A percentile compares a stretch with the other conserved stretches of the same genome.
Conservation (phyloP, 169 alveolate species). For the Eimeria necatrix region DNA sequence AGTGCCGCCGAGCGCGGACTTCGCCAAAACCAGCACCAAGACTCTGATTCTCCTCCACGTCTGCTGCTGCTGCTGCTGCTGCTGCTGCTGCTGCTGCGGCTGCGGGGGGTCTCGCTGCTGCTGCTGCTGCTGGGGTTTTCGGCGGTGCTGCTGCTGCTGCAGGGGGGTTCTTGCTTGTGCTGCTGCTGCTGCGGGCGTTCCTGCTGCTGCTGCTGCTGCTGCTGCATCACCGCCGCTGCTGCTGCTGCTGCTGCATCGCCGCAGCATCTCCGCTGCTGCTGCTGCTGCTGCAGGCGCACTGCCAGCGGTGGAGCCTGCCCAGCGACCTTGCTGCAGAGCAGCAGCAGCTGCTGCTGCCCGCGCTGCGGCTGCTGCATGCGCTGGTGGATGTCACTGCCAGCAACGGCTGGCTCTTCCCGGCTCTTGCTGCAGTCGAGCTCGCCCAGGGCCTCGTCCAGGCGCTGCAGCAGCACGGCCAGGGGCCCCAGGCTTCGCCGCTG, state of each 20-base stretch:
- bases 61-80: slow-evolving; percentile 1
- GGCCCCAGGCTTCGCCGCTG: slow-evolving; percentile 90
- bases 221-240: not conserved
- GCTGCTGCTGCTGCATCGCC: not conserved
- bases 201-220: not conserved
- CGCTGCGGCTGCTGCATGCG: slow-evolving; percentile 95
- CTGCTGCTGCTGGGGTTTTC: not conserved
- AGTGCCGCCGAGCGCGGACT: slow-evolving; percentile 65
- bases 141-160: slow-evolving; percentile 76
- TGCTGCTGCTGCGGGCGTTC: not conserved
- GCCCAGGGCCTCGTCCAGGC: slow-evolving; percentile 98
- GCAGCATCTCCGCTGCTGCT: not conserved
- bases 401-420: slow-evolving; percentile 96
- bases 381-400: slow-evolving; percentile 98
- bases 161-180: not conserved
- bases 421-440: slow-evolving; percentile 97
- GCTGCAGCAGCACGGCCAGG: slow-evolving; percentile 88
- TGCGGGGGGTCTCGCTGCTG: not conserved
- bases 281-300: slow-evolving; percentile 94
- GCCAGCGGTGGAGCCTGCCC: slow-evolving; percentile 93
- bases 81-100: not conserved
- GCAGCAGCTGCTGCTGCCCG: slow-evolving; percentile 86
- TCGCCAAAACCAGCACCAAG: slow-evolving; percentile 81
- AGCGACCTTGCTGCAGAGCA: slow-evolving; percentile 91
- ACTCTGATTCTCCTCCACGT: slow-evolving; percentile 84